Evolutionary conservation across 1,284 basidiomycete genomes (phyloP).

Genomic region (Ceratorhiza oryzae-sativae): DNA sequence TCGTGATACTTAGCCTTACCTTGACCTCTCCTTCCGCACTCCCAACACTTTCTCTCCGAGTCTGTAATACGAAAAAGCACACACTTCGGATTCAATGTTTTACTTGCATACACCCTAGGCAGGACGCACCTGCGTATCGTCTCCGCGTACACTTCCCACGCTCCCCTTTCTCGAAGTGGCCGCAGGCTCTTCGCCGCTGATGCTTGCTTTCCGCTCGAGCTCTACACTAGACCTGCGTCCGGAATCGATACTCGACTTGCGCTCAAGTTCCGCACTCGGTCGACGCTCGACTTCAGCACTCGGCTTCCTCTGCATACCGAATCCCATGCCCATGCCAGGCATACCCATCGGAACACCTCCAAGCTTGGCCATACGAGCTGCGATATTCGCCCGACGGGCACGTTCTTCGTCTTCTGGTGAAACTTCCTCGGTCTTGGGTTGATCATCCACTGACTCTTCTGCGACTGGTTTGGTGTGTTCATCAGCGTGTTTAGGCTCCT

Average conservation of each 20-base stretch:
- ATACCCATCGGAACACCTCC: constrained; percentile 80
- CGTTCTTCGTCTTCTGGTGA: constrained; percentile 73
- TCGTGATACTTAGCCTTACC: neutral
- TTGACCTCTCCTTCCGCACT: constrained; percentile 1
- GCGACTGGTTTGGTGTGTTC: constrained; percentile 39
- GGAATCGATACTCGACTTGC: neutral
- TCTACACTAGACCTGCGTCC: neutral
- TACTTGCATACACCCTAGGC: constrained; percentile 1
- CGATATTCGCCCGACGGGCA: constrained; percentile 79
- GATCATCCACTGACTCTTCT: constrained; percentile 39
- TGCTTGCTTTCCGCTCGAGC: neutral
- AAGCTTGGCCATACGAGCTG: constrained; percentile 87
- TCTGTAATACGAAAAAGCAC: neutral
- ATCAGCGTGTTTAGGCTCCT: neutral
- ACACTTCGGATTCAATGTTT: neutral
- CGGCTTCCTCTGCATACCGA: neutral
- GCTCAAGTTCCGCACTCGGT: neutral
- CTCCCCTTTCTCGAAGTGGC: constrained; percentile 13
- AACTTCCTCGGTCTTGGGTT: constrained; percentile 59
- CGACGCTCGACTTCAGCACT: constrained; percentile 7
- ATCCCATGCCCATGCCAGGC: constrained; percentile 62
- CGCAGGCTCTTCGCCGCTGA: constrained; percentile 5
- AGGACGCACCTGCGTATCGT: constrained; percentile 16
- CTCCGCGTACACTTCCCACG: constrained; percentile 27
- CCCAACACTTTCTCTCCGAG: constrained; percentile 6